Base-by-base conservation (phyloP, 768 basidiomycete species). In the Podaxis rugospora region DNA sequence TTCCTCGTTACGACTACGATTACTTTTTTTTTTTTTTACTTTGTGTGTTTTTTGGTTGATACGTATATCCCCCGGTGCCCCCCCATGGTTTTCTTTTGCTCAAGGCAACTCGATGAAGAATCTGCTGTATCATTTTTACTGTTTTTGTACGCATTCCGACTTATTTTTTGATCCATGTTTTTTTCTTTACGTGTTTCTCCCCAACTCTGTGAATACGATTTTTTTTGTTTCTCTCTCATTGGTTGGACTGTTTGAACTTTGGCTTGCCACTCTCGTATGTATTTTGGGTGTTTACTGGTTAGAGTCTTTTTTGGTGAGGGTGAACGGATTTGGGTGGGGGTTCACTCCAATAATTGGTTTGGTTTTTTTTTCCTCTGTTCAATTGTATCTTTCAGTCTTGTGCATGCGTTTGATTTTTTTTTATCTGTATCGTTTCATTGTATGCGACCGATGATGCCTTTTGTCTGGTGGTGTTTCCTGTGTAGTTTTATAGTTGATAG, bases 51-150 rank as follows among this genome's bases (percentile, higher is more conserved):
- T 57, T 57, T 49, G 55, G 46, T 57, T 57, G 55, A 9, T 57
- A 57, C 32, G 27, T 57, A 49, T 50, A 18, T 46, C 46, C 35
- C 56, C 56, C 28, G 42, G 4, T n/a, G n/a, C n/a, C 42, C 56
- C 56, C 16, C 16, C 11, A n/a, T n/a, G 54, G n/a, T 56, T 46
- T 27, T 56, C 9, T 56, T 44, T 21, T 56, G 55, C 55, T 56
- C 44, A 56, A 56, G 55, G 55, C 55, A 56, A 44, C 27, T 14
- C 40, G 35, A 47, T 56, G 36, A 42, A 55, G 37, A 27, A 50
- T 50, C 27, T 49, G 57, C 25, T 59, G 57, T 59, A 51, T 51
- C 57, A 59, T 51, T 51, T 57, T 58, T 32, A 25, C 39, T 14
- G 21, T 3, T 44, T 23, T 54, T 28, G 14, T 49, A 27, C 47